Evolutionary conservation across 2,329 filamentous ascomycete genomes (phyloP), one percentile per base, ranked within the genome.

Genomic region (Aspergillus pseudoterreus): DNA sequence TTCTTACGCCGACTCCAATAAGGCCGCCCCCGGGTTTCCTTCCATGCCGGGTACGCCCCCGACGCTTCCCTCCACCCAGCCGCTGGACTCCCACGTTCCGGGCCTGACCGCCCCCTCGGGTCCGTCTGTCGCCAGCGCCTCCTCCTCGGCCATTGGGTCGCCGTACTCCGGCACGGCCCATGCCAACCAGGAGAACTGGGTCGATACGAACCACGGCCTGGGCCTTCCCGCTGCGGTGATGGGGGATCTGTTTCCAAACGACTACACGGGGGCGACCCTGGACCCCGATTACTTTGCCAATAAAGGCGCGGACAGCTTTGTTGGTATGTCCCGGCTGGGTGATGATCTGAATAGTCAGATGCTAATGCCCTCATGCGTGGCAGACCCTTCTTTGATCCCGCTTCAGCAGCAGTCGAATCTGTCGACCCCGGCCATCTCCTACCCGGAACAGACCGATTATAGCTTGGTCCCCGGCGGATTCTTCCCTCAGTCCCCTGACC

Each of bases 81-180:
- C 61, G 6, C 53, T 60, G 4, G 73, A 75, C 14, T 60, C 62
- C 21, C 76, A 78, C 14, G 81, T 78, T 27, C 86, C 79, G 47
- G 83, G 78, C 64, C 77, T 80, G 55, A 90, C 79, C 54, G 83
- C 79, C 53, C 78, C 77, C 21, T 86, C 82, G 52, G 84, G 71
- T 50, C 81, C 75, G 47, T 88, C 86, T 47, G 66, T 74, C 55
- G 71, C 69, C 56, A 76, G 73, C 55, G 82, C 82, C 4, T 76
- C 84, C 6, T 87, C 85, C 1, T 88, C 85, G 8, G 82, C 82
- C 49, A 80, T 85, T 55, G 84, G 84, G 51, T 88, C 85, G 19
- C 85, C 85, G 22, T 82, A 83, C 61, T 85, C 84, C 1, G 79
- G 81, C 56, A 78, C 81, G 62, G 78, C 79, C 50, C 81, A 80